These are phyloP conservation scores for Salvia miltiorrhiza DNA, from an alignment of 257 asterid species.

Conservation along the genomic window DNA sequence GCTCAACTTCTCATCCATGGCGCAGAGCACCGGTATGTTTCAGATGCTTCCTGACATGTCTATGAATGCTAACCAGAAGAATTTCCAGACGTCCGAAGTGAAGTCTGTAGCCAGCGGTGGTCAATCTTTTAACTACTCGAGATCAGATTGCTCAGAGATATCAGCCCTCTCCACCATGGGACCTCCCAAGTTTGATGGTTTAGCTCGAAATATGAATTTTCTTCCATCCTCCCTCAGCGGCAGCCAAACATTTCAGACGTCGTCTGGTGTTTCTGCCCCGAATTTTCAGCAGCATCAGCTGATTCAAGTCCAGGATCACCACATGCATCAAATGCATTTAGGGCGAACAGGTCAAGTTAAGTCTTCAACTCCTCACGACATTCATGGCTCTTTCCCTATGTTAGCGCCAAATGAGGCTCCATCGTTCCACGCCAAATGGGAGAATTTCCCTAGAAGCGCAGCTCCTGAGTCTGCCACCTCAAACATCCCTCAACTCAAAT, in stretches of 20 bases:
- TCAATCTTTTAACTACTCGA: slow-evolving; percentile 21
- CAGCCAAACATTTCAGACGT: slow-evolving; percentile 22
- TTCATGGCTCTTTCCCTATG: slow-evolving; percentile 20
- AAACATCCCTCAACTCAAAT: slow-evolving; percentile 27
- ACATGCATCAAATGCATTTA: slow-evolving; percentile 34
- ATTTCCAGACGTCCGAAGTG: slow-evolving; percentile 36
- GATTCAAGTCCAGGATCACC: slow-evolving; percentile 34
- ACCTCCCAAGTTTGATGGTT: slow-evolving; percentile 30
- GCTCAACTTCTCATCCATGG: slow-evolving; percentile 32
- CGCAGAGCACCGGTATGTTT: slow-evolving; percentile 30
- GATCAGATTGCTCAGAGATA: slow-evolving; percentile 21
- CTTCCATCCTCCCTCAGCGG: slow-evolving; percentile 20
- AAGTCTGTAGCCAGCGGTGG: slow-evolving; percentile 14
- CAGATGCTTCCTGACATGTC: slow-evolving; percentile 45
- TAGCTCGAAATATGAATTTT: slow-evolving; percentile 27
- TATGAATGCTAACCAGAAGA: slow-evolving; percentile 29
- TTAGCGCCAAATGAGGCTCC: slow-evolving; percentile 16
- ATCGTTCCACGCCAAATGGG: slow-evolving; percentile 22
- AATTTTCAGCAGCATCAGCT: slow-evolving; percentile 32
- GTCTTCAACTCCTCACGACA: slow-evolving; percentile 15
- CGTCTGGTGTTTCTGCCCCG: slow-evolving; percentile 18
- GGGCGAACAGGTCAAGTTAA: slow-evolving; percentile 21
- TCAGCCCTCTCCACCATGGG: slow-evolving; percentile 22
- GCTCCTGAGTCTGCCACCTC: slow-evolving; percentile 19
- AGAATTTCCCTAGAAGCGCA: slow-evolving; percentile 20